phyloP scores from a whole-genome alignment of 202 grass and related monocot species.

The Setaria italica region DNA sequence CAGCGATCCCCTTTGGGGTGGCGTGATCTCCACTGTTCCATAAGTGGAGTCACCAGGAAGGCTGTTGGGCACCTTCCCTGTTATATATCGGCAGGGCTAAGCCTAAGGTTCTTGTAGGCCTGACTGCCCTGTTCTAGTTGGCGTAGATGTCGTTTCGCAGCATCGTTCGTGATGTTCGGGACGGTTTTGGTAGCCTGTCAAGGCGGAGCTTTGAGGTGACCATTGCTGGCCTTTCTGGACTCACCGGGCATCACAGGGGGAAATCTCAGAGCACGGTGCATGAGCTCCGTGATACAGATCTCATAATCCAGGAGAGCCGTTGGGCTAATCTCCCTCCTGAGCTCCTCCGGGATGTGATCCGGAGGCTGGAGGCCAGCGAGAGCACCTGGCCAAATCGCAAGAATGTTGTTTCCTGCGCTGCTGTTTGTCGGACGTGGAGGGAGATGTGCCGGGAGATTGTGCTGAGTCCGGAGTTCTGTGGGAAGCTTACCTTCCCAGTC shows the following conservation, averaged over 20 bases:
- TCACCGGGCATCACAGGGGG: constrained; percentile 61
- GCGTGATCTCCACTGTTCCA: constrained; percentile 46
- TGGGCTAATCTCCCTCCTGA: constrained; percentile 93
- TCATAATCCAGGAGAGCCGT: constrained; percentile 72
- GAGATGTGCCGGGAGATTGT: constrained; percentile 96
- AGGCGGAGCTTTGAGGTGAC: constrained; percentile 95
- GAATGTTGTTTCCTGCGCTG: constrained; percentile 85
- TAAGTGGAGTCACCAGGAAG: constrained; percentile 24
- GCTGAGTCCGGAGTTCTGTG: constrained; percentile 75
- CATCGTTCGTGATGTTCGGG: constrained; percentile 89
- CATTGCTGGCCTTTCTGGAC: constrained; percentile 60
- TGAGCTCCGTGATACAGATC: constrained; percentile 62
- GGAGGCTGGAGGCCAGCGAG: constrained; percentile 83
- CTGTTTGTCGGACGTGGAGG: constrained; percentile 88
- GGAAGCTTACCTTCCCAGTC: constrained; percentile 91
- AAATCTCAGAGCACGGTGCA: constrained; percentile 80
- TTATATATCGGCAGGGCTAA: constrained; percentile 4
- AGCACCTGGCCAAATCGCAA: constrained; percentile 85
- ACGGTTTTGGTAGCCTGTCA: constrained; percentile 83
- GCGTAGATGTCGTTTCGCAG: constrained; percentile 90
- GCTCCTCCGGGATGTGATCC: constrained; percentile 83
- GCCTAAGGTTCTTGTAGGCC: constrained; percentile 8
- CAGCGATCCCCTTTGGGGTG: background rate
- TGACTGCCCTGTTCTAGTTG: background rate
- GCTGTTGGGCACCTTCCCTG: constrained; percentile 14